Base-by-base conservation (phyloP, 148 eudicot genomes). In the Cornus kousa region DNA sequence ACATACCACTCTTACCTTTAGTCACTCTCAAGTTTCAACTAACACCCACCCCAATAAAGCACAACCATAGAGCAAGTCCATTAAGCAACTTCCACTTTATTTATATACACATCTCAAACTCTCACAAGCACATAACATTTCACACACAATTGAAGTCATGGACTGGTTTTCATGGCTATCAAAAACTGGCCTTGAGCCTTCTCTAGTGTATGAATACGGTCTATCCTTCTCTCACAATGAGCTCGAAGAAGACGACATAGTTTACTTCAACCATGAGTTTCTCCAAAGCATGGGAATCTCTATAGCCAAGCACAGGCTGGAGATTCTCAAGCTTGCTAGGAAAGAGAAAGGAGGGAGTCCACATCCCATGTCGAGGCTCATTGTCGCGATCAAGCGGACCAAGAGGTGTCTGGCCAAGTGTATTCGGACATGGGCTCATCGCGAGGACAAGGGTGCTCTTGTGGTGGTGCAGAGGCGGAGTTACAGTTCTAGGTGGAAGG, bases 251-350 rank as follows among this genome's bases (percentile, higher is more conserved):
- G 93, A 93, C 6, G 98, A 95, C 72, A 89, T 90, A 46, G 66
- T 85, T 17, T 93, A 90, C 72, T 87, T 95, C 86, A 90, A 90
- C 90, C 98, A 95, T 81, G 97, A 95, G 64, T 90, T 95, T 28
- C 96, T 95, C 35, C 97, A 93, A 79, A 95, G 98, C 84, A 95
- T 95, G 93, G 97, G 97, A 0, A 91, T 95, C 67, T 82, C 91
- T 9, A 90, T 95, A 79, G 97, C 97, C 82, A 95, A 95, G 76
- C 98, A 95, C 82, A 85, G 98, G 88, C 88, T 95, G 8, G 94
- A 95, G 80, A 95, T 95, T 59, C 92, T 95, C 81, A 95, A 93
- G 67, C 89, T 95, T 17, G 91, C 91, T 8, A 88, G 81, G 43
- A 90, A 79, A 80, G 85, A 80, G 40, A 86, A 69, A 24, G 46